phyloP scores from a whole-genome alignment of 148 eudicot genomes.

The Rheum nobile region DNA sequence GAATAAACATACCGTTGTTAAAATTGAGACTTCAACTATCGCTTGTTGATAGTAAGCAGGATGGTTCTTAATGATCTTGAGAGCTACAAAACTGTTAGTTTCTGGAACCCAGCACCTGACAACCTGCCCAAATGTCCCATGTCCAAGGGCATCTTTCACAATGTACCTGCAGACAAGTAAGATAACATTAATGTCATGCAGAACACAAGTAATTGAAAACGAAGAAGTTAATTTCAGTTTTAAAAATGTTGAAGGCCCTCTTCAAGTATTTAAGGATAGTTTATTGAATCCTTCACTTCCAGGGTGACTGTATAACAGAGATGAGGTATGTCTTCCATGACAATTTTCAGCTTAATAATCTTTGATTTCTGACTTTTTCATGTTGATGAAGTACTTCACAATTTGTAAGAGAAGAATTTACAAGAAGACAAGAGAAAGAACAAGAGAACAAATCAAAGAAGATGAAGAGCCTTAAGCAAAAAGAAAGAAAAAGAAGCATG shows the following conservation, averaged over 20 bases:
- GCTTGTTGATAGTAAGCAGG: conserved; percentile 97
- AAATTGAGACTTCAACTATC: conserved; percentile 85
- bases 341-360: background rate
- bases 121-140: conserved; percentile 98
- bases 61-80: conserved; percentile 87
- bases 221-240: background rate
- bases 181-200: background rate
- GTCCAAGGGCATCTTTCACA: conserved; percentile 94
- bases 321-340: background rate
- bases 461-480: background rate
- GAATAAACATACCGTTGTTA: conserved; percentile 50
- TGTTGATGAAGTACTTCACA: background rate
- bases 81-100: conserved; percentile 69
- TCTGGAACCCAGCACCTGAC: conserved; percentile 93
- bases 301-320: background rate
- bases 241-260: background rate
- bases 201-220: background rate
- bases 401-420: background rate
- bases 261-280: background rate
- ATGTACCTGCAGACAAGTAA: conserved; percentile 47
- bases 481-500: background rate
- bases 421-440: background rate
- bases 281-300: background rate
- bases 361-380: background rate
- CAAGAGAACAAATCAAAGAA: background rate